Percentiles rank a stretch among this genome's conserved stretches.
Evolutionary conservation across 2,329 filamentous ascomycete genomes (phyloP).

Genomic region (Cercospora sp.): DNA sequence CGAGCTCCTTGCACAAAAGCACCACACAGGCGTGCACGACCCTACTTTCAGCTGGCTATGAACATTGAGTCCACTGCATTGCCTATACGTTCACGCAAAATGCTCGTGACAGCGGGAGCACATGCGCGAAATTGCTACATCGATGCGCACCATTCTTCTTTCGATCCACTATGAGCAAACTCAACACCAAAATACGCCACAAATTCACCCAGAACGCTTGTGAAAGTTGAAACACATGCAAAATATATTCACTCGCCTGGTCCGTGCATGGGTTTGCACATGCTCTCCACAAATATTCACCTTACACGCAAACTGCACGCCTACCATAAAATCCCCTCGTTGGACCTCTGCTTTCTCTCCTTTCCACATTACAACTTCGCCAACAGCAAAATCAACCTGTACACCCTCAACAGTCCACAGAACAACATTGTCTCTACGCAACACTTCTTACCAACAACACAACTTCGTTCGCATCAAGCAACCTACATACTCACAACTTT

Average conservation of each 20-base stretch:
- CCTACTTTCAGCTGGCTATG: too few species aligned
- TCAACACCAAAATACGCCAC: not conserved
- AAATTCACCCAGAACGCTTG: not conserved
- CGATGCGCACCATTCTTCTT: not conserved
- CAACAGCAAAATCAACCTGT: too few species aligned
- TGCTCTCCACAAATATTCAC: not conserved
- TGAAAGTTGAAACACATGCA: not conserved
- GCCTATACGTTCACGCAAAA: not conserved
- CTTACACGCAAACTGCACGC: not conserved
- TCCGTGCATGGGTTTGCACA: not conserved
- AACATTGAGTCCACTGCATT: too few species aligned
- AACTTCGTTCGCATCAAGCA: not conserved
- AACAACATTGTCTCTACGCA: too few species aligned
- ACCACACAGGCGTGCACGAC: too few species aligned
- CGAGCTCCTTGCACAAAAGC: too few species aligned
- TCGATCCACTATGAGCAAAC: not conserved
- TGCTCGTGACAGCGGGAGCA: not conserved
- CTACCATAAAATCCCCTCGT: not conserved
- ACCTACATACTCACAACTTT: not conserved
- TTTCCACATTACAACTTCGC: not conserved
- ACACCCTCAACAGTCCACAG: too few species aligned
- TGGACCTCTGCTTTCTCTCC: not conserved
- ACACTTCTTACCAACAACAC: not conserved
- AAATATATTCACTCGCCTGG: not conserved
- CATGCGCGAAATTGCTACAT: not conserved